phyloP scores from a whole-genome alignment of 192 early-diverging fungal species.

The Coemansia sp. region DNA sequence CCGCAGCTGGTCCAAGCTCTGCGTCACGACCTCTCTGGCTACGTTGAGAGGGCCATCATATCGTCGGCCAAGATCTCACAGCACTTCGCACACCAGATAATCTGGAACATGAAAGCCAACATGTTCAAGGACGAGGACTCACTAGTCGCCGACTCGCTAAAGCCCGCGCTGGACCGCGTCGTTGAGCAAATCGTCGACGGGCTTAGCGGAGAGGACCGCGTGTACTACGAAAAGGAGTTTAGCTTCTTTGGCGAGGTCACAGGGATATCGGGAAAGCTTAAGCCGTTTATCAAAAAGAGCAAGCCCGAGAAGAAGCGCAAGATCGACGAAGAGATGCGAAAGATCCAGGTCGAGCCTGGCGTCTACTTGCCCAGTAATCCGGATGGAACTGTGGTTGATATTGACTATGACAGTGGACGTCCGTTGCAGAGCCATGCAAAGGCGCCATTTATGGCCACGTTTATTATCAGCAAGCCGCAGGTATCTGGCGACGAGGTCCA shows the following conservation, averaged over 20 bases:
- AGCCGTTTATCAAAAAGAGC: constrained; percentile 86
- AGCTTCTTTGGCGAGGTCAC: constrained; percentile 95
- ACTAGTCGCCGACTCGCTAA: constrained; percentile 76
- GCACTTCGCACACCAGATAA: constrained; percentile 99
- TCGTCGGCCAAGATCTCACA: constrained; percentile 93
- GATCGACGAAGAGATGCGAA: constrained; percentile 97
- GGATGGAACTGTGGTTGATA: constrained; percentile 92
- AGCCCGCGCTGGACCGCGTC: constrained; percentile 87
- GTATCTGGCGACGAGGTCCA: constrained; percentile 63
- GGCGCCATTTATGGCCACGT: constrained; percentile 99
- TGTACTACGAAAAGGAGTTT: constrained; percentile 97
- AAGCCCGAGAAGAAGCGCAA: constrained; percentile 98
- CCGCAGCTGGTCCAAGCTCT: constrained; percentile 98
- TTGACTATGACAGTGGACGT: constrained; percentile 91
- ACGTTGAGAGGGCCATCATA: constrained; percentile 95
- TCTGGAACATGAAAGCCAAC: constrained; percentile 99
- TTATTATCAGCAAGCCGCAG: constrained; percentile 74
- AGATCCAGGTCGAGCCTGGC: constrained; percentile 93
- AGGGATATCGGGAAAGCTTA: constrained; percentile 96
- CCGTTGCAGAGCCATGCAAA: constrained; percentile 98
- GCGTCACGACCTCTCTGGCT: constrained; percentile 85
- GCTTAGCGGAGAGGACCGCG: constrained; percentile 86
- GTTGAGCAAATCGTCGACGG: constrained; percentile 77
- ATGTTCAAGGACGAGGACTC: constrained; percentile 78
- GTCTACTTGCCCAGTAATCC: constrained; percentile 99